Conservation (phyloP, 1,284 basidiomycete genomes). For the Ganoderma sinense region DNA sequence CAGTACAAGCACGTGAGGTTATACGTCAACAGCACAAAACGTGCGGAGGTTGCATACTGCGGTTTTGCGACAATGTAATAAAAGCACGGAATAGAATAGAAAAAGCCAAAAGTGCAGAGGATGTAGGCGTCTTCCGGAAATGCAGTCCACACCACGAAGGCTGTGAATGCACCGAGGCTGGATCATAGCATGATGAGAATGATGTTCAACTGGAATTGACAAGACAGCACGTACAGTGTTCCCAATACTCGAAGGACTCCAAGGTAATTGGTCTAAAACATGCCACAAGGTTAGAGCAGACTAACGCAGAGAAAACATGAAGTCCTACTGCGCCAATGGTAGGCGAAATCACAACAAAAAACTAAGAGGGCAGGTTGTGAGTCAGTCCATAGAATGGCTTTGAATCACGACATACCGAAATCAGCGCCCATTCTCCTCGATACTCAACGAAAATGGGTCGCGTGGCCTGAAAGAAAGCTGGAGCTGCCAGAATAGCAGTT, state of each 20-base stretch:
- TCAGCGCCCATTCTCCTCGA: slow-evolving; percentile 94
- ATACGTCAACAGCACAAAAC: slow-evolving; percentile 91
- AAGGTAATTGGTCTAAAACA: slow-evolving; percentile 79
- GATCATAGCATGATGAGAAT: slow-evolving; percentile 34
- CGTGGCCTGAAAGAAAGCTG: slow-evolving; percentile 85
- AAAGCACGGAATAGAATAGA: slow-evolving; percentile 95
- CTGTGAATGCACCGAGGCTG: slow-evolving; percentile 84
- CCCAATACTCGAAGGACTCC: slow-evolving; percentile 82
- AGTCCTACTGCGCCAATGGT: slow-evolving; percentile 82
- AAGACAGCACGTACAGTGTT: slow-evolving; percentile 67
- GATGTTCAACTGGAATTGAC: neutral
- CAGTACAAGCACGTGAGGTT: slow-evolving; percentile 92
- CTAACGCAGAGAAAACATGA: slow-evolving; percentile 1
- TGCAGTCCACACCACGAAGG: slow-evolving; percentile 73
- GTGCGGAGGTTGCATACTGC: slow-evolving; percentile 79
- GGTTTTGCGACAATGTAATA: slow-evolving; percentile 88
- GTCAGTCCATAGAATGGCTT: neutral
- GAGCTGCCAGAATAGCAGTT: slow-evolving; percentile 81
- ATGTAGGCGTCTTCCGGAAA: slow-evolving; percentile 82
- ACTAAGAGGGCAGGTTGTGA: slow-evolving; percentile 49
- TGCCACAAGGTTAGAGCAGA: slow-evolving; percentile 17
- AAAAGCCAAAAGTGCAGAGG: slow-evolving; percentile 85
- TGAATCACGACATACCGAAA: slow-evolving; percentile 68
- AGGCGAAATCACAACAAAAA: slow-evolving; percentile 89
- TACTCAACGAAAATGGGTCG: slow-evolving; percentile 83